Conservation (phyloP, 2,329 filamentous ascomycete species). For the Cladosporium phlei region DNA sequence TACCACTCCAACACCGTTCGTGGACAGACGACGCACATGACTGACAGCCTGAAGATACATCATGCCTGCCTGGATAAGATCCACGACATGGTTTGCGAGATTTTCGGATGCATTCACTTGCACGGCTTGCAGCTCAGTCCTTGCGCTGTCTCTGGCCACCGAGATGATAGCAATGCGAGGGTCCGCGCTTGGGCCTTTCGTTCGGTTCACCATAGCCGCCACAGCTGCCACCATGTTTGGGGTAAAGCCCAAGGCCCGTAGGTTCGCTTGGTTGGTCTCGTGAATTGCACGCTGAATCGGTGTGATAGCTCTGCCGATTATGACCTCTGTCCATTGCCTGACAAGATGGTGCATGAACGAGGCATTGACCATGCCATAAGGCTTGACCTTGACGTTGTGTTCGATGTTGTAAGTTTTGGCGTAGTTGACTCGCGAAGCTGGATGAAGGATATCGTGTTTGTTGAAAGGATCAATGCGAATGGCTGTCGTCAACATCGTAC, state of each 20-base stretch:
- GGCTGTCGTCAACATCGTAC: background rate
- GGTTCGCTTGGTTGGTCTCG: background rate
- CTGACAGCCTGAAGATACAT: background rate
- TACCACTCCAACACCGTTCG: background rate
- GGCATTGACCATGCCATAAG: slow-evolving; percentile 5
- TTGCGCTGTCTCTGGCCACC: background rate
- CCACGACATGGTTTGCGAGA: background rate
- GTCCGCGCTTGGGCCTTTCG: background rate
- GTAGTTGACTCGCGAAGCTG: slow-evolving; percentile 13
- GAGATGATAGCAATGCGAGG: background rate
- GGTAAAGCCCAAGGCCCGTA: background rate
- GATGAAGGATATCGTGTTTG: background rate
- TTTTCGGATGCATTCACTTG: too few species aligned
- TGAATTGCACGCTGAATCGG: background rate
- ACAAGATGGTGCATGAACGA: background rate
- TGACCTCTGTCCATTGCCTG: background rate
- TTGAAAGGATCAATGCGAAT: slow-evolving; percentile 6
- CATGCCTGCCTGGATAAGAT: background rate
- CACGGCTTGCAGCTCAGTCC: background rate
- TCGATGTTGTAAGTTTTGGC: slow-evolving; percentile 14
- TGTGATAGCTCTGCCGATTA: too few species aligned
- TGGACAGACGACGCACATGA: background rate
- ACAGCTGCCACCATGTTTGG: background rate
- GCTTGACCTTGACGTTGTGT: slow-evolving; percentile 13
- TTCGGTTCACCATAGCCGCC: background rate